Percentiles rank a stretch among this genome's conserved stretches.
phyloP scores from a whole-genome alignment of 2,329 filamentous ascomycete genomes.

The Akanthomyces uredinophilus region DNA sequence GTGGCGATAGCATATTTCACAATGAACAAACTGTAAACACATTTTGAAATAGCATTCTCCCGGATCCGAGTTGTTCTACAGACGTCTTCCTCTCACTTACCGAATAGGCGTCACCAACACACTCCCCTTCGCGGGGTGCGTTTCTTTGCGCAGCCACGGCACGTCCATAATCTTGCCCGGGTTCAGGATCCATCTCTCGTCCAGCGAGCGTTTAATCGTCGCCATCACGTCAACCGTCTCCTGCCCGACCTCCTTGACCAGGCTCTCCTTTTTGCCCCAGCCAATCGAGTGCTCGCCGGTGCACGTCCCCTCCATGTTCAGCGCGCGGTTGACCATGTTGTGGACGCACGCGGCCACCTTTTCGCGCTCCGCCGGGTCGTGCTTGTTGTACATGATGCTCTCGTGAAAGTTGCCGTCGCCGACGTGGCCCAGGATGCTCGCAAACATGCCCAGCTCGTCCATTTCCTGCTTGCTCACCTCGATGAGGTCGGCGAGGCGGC shows the following conservation, averaged over 20 bases:
- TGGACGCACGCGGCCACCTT: slow-evolving; percentile 79
- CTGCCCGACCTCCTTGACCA: slow-evolving; percentile 72
- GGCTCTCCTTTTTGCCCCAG: slow-evolving; percentile 76
- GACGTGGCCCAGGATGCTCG: slow-evolving; percentile 82
- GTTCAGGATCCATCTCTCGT: slow-evolving; percentile 86
- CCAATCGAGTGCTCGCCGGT: slow-evolving; percentile 86
- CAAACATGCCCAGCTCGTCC: slow-evolving; percentile 79
- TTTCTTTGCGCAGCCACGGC: slow-evolving; percentile 31
- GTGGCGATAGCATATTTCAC: too few relatives aligned
- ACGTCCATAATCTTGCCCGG: slow-evolving; percentile 86
- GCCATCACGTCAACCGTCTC: slow-evolving; percentile 83
- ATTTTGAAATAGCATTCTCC: too few relatives aligned
- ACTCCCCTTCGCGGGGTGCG: slow-evolving; percentile 13
- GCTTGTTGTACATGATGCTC: slow-evolving; percentile 80
- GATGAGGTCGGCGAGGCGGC: slow-evolving; percentile 65
- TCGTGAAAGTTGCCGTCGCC: slow-evolving; percentile 95
- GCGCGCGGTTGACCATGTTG: slow-evolving; percentile 82
- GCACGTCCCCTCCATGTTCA: slow-evolving; percentile 92
- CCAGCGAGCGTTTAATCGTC: slow-evolving; percentile 73
- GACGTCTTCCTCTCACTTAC: background rate
- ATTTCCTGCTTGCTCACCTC: slow-evolving; percentile 87
- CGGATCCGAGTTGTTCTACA: background rate
- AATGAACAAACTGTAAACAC: too few relatives aligned
- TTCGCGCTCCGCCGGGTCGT: slow-evolving; percentile 61
- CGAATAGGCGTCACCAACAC: slow-evolving; percentile 23